These are phyloP conservation scores for Chaetomium tenue DNA, from an alignment of 495 filamentous ascomycete species.

Conservation along the genomic window DNA sequence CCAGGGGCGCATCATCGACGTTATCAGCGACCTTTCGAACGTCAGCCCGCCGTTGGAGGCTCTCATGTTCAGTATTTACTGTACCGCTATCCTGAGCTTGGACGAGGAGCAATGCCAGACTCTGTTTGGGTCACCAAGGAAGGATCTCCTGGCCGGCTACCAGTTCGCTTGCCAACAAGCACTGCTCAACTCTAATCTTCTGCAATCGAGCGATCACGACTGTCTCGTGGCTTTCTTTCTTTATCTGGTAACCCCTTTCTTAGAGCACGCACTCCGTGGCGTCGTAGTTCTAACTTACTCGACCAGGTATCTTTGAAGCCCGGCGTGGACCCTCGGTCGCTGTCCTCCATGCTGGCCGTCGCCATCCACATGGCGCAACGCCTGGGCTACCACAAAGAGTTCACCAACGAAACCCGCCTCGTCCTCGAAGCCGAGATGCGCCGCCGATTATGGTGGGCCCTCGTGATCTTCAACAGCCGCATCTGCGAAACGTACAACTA, in stretches of 20 bases:
- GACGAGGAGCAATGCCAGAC: constrained; percentile 41
- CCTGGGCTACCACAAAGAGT: constrained; percentile 54
- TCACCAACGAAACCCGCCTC: constrained; percentile 32
- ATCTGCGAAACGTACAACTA: constrained; percentile 47
- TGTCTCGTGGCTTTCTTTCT: constrained; percentile 61
- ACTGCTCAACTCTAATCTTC: constrained; percentile 46
- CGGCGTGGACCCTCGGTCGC: constrained; percentile 49
- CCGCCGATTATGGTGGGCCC: constrained; percentile 60
- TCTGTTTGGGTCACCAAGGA: constrained; percentile 43
- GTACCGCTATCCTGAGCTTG: constrained; percentile 49
- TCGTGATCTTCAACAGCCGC: constrained; percentile 53
- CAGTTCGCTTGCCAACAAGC: constrained; percentile 58
- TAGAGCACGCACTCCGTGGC: too few species aligned
- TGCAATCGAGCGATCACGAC: constrained; percentile 51
- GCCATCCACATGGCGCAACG: constrained; percentile 56
- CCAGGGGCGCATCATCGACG: constrained; percentile 45
- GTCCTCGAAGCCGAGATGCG: constrained; percentile 57
- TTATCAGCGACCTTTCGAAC: constrained; percentile 32
- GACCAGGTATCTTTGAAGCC: constrained; percentile 51
- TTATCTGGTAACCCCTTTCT: constrained; percentile 58
- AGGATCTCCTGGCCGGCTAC: constrained; percentile 46
- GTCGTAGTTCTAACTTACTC: constrained; percentile 14
- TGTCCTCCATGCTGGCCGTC: constrained; percentile 54
- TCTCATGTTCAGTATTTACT: constrained; percentile 61
- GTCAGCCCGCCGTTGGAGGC: constrained; percentile 39